phyloP scores from a whole-genome alignment of 2,329 filamentous ascomycete species.

The Raffaelea arxii region DNA sequence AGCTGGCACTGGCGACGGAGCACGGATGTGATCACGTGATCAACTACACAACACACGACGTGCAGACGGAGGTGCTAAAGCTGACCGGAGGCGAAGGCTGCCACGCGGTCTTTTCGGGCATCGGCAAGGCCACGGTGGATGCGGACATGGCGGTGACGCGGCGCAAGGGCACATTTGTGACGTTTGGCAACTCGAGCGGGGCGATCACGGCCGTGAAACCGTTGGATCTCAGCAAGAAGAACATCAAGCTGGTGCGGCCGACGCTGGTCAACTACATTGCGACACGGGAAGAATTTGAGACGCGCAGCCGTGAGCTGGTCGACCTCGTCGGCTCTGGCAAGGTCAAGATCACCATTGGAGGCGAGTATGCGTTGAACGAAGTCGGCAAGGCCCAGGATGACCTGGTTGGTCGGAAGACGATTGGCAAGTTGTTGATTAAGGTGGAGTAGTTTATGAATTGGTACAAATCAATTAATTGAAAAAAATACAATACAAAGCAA shows the following conservation, averaged over 20 bases:
- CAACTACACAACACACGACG: slow-evolving; percentile 54
- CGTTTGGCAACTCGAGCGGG: slow-evolving; percentile 72
- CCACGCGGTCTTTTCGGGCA: slow-evolving; percentile 72
- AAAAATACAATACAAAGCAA: not conserved
- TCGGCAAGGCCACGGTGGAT: slow-evolving; percentile 78
- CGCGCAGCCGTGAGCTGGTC: slow-evolving; percentile 12
- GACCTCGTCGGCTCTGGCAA: slow-evolving; percentile 12
- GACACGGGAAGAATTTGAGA: slow-evolving; percentile 60
- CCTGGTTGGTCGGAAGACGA: slow-evolving; percentile 11
- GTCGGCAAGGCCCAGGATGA: slow-evolving; percentile 14
- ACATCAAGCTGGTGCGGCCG: slow-evolving; percentile 63
- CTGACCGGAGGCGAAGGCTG: slow-evolving; percentile 66
- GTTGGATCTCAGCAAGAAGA: slow-evolving; percentile 57
- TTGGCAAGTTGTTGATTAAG: slow-evolving; percentile 13
- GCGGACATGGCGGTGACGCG: slow-evolving; percentile 63
- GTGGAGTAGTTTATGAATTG: slow-evolving; percentile 21
- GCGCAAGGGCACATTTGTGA: slow-evolving; percentile 65
- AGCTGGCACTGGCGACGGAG: slow-evolving; percentile 58
- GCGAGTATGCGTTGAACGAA: slow-evolving; percentile 10
- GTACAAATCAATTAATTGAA: not conserved
- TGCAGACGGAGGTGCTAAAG: slow-evolving; percentile 50
- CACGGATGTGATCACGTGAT: slow-evolving; percentile 66
- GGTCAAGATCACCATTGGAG: slow-evolving; percentile 11
- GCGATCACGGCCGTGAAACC: slow-evolving; percentile 56
- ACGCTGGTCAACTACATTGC: slow-evolving; percentile 61